phyloP scores from a whole-genome alignment of 495 filamentous ascomycete species.

The Amorphotheca resinae region DNA sequence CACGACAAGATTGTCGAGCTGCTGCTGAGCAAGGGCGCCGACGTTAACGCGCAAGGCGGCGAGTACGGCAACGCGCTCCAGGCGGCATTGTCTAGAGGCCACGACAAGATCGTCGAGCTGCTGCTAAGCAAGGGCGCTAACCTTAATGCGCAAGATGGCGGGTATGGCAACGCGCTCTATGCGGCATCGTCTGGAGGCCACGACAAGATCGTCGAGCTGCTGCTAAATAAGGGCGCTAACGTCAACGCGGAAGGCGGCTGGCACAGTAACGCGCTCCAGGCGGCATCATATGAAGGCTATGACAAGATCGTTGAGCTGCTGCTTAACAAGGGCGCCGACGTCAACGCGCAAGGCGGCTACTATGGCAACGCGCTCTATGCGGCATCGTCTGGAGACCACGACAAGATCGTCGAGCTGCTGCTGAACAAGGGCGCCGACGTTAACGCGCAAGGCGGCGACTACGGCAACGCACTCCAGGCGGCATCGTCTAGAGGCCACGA shows the following conservation, averaged over 20 bases:
- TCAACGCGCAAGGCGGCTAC: background rate
- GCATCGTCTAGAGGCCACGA: constrained; percentile 13
- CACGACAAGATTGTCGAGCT: constrained; percentile 13
- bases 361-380: constrained; percentile 7
- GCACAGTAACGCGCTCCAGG: constrained; percentile 14
- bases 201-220: constrained; percentile 16
- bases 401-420: constrained; percentile 8
- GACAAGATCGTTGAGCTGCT: constrained; percentile 15
- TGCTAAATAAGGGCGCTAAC: constrained; percentile 17
- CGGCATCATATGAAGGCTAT: constrained; percentile 5
- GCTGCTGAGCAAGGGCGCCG: constrained; percentile 17
- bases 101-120: constrained; percentile 12
- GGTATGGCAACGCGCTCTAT: constrained; percentile 12
- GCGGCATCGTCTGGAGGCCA: constrained; percentile 14
- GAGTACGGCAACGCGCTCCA: constrained; percentile 6
- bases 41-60: constrained; percentile 6
- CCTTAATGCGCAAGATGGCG: constrained; percentile 13
- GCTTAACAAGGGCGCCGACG: constrained; percentile 16
- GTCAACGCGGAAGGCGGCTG: background rate
- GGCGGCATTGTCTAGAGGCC: constrained; percentile 11
- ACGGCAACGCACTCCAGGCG: constrained; percentile 10
- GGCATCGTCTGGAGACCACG: constrained; percentile 9
- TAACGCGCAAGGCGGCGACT: constrained; percentile 7
- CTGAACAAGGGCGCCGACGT: constrained; percentile 14
- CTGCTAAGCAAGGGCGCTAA: constrained; percentile 14